Base-by-base conservation (phyloP, 2,329 filamentous ascomycete genomes). In the Colletotrichum navitas region DNA sequence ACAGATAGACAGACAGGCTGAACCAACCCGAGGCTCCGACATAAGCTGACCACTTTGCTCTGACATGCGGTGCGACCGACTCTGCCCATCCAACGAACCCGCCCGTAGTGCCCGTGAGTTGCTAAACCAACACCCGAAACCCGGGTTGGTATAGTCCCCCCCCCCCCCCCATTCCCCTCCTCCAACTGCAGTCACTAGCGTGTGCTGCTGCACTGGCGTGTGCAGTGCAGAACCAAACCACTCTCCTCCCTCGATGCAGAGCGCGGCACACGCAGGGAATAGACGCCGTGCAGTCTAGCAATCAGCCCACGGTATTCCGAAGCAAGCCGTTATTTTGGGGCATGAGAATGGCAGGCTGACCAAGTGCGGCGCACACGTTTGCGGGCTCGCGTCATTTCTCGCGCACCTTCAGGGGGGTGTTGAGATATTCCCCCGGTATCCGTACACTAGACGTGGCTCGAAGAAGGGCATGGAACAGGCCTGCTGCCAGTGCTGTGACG, bases 341-440 rank as follows among this genome's bases (percentile, higher is more conserved):
- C 10, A 47, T 11, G 21, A 21, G 26, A 18, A 18, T 32, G 58
- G 41, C 56, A 32, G 34, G 26, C 26, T 39, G 8, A 21, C 29
- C 12, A 10, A 11, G 47, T 18, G 39, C 56, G 26, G 24, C 12
- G 36, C 39, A 26, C 2, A 34, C 24, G 10, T 39, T 24, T 8
- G 21, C 34, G 24, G 18, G 21, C n/a, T 49, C 56, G 63, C 68
- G 63, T 63, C 68, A 71, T 71, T 70, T 62, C 55, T 52, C 21
- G 43, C 60, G 11, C 51, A 45, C 49, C 1, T 29, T 18, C 2
- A 16, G 24, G 16, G 41, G 41, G 41, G 41, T 6, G 5, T 16
- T 6, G 24, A 5, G 11, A 29, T 29, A 29, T n/a, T n/a, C n/a
- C n/a, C n/a, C n/a, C n/a, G n/a, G n/a, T n/a, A n/a, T n/a, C n/a